Base-by-base conservation (phyloP, 2,329 filamentous ascomycete species). In the Paecilomyces sp. region DNA sequence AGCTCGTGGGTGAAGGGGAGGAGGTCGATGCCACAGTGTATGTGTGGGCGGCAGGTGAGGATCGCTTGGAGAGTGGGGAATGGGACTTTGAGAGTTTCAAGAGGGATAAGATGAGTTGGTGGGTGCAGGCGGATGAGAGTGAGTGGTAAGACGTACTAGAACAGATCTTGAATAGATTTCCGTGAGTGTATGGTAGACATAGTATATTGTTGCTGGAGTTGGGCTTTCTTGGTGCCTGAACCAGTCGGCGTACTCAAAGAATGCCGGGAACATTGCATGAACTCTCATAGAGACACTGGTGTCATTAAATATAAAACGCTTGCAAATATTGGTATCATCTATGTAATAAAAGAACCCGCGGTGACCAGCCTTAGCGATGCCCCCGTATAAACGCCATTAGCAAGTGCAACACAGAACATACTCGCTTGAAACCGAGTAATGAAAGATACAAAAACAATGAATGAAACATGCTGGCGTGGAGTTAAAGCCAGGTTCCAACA, bases 11-110 rank as follows among this genome's bases (percentile, higher is more conserved):
- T 55, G 76, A 80, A 64, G 68, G 61, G 28, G 70, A 72, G 34
- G 72, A 74, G 59, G 80, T 82, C 56, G 74, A 80, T 61, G 82
- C 86, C 2, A 78, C 83, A 57, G 85, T 85, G 12, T 92, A 92
- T 70, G 81, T 92, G 4, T 92, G 83, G 74, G 77, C 79, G 53
- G 72, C 70, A 13, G 63, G 77, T 1, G 72, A 77, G 15, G 64
- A 74, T 0, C 41, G 68, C 0, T 76, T 97, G 18, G 91, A 96
- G 73, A 79, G 83, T 33, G 75, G 78, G 24, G 92, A 96, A 73
- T 97, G 93, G 93, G 90, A 96, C 72, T 94, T 92, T 76, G 86
- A 88, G 55, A 85, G 89, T 63, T 97, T 97, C 71, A 85, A 88
- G 62, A 80, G 81, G 67, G 87, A 94, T 62, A 96, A 92, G 78